Evolutionary conservation across 2,329 filamentous ascomycete species (phyloP), one percentile per base, ranked within the genome.

Genomic region (Diplodia intermedia): DNA sequence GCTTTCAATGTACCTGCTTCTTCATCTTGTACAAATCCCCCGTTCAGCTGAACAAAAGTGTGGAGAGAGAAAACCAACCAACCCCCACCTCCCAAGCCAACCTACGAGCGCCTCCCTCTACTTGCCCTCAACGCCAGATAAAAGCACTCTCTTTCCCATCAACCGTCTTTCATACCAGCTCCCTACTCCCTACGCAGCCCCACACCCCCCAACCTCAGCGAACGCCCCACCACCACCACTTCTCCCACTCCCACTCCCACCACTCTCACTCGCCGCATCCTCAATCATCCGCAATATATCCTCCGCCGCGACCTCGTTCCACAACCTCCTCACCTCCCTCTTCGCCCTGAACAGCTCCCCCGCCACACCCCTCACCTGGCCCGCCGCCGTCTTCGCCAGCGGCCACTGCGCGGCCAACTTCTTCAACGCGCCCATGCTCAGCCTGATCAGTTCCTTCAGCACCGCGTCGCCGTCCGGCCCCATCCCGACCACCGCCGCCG

Each of bases 361-460:
- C n/a, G 92, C 91, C 20, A 95, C 91, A 9, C 87, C 88, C 72
- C 89, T 89, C 18, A 97, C 90, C 77, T 95, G 91, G 4, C 85
- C 85, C 69, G 90, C 86, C 2, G 92, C 91, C 14, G 85, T 86
- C 54, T 83, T 84, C 1, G 92, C 91, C 40, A 93, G 89, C 43
- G 86, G 86, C 92, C 92, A 95, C 3, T 91, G 89, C 18, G 82
- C 81, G 50, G 87, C 88, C 8, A 94, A 82, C 49, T 88, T 75
- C 73, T 90, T 89, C 50, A 95, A 84, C 0, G 91, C 90, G 18
- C 90, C 91, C 68, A 91, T 92, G 70, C 93, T 93, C 15, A 97
- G 86, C 0, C 90, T 87, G 65, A 97, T 90, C 72, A 88, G 89
- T 79, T 93, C 91, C 70, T 89, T 90, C 71, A 67, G 8, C 52